Evolutionary conservation across 2,329 filamentous ascomycete genomes (phyloP).

Genomic region (Knufia petricola): DNA sequence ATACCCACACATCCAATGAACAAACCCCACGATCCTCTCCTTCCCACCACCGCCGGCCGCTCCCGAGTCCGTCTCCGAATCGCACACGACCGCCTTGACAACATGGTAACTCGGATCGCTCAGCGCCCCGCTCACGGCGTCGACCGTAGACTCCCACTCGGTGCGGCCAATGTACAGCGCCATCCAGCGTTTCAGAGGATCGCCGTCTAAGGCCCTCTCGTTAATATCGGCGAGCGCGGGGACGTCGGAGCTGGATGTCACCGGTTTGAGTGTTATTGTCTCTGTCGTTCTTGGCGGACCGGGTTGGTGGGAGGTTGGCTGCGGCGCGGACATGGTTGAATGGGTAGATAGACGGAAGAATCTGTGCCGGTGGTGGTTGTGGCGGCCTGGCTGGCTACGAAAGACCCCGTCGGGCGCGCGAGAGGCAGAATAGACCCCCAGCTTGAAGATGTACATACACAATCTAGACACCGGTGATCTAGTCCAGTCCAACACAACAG

Average conservation of each 20-base stretch:
- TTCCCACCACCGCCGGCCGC: too few relatives aligned
- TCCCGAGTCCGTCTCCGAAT: conserved; percentile 1
- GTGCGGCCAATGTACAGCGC: conserved; percentile 8
- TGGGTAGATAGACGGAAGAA: too few relatives aligned
- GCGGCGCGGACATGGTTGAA: too few relatives aligned
- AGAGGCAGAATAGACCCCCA: too few relatives aligned
- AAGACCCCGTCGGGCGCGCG: too few relatives aligned
- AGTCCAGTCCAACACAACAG: too few relatives aligned
- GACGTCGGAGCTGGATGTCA: conserved; percentile 15
- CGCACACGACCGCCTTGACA: conserved; percentile 15
- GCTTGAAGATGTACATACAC: too few relatives aligned
- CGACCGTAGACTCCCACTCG: conserved; percentile 11
- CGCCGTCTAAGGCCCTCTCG: conserved; percentile 12
- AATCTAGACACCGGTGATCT: too few relatives aligned
- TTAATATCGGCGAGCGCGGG: conserved; percentile 12
- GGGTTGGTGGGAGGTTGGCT: too few relatives aligned
- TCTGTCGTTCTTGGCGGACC: too few relatives aligned
- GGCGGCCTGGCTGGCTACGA: too few relatives aligned
- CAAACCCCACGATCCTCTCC: conserved; percentile 16
- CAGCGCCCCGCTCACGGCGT: conserved; percentile 14
- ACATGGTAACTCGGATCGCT: conserved; percentile 8
- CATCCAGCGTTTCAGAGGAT: conserved; percentile 13
- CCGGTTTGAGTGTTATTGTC: conserved; percentile 8
- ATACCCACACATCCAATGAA: conserved; percentile 16
- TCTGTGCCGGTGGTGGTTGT: too few relatives aligned